Evolutionary conservation across 2,329 filamentous ascomycete genomes (phyloP), one percentile per base, ranked within the genome.

Genomic region (Penicillium sp.): DNA sequence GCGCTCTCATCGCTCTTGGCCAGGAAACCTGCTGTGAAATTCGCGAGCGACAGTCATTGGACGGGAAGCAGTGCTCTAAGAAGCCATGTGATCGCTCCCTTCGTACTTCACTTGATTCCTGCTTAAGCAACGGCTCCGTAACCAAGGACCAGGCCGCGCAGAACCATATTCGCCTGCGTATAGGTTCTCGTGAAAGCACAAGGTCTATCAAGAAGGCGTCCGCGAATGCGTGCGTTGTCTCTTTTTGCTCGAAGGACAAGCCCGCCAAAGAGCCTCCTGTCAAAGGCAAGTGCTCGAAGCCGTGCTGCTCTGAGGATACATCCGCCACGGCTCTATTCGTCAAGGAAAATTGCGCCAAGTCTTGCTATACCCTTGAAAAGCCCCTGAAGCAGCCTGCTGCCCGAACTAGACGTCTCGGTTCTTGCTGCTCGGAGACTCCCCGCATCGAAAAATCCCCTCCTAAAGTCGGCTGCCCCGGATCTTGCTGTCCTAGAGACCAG

Each of bases 21-120:
- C 69, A 78, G 47, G 76, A 81, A 53, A 71, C 77, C 0, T 81
- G 78, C 66, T 81, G 78, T 47, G 57, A 62, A 20, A 57, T 61
- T 20, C 61, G 51, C 12, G 62, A 29, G 9, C 46, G 43, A 15
- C 42, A 10, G 13, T 46, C 46, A 15, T 24, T 32, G 18, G 51
- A 47, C 2, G 37, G 40, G 28, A 42, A 49, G 15, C 41, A 42
- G 28, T 47, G 49, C 31, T 47, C 49, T 25, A 37, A 28, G 27
- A 31, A 42, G 20, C 50, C 56, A 24, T 50, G 40, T 43, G 25
- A 39, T 33, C 37, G 41, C 20, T 39, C 42, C 9, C 40, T 45
- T 46, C 50, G 44, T n/a, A 20, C 15, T 42, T 56, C 53, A 12
- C 25, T 49, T n/a, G n/a, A n/a, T n/a, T n/a, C n/a, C n/a, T n/a